phyloP scores from a whole-genome alignment of 257 asterid genomes.

The Jasminum sambac region DNA sequence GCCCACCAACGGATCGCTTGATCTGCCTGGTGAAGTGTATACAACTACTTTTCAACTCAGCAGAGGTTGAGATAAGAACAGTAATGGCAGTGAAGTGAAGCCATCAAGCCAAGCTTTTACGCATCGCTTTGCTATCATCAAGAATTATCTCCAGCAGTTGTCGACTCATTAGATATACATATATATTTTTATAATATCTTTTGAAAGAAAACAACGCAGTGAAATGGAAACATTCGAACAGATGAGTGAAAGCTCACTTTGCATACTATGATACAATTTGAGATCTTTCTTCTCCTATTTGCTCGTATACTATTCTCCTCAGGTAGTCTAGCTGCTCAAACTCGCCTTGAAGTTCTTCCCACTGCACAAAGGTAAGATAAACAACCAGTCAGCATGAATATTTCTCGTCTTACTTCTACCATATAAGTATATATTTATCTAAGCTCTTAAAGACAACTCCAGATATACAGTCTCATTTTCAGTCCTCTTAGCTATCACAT shows the following conservation, averaged over 20 bases:
- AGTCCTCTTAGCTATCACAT: background rate
- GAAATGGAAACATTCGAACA: background rate
- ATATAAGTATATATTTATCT: background rate
- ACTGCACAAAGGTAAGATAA: conserved; percentile 49
- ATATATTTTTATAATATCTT: background rate
- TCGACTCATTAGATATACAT: too few relatives aligned
- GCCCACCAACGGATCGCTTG: too few relatives aligned
- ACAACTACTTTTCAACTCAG: too few relatives aligned
- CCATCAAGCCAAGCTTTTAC: too few relatives aligned
- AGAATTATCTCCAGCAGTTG: too few relatives aligned
- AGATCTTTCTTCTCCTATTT: conserved; percentile 29
- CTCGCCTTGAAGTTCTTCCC: conserved; percentile 91
- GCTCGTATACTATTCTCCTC: conserved; percentile 48
- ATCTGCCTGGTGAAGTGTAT: too few relatives aligned
- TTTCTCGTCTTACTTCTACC: background rate
- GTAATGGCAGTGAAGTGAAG: too few relatives aligned
- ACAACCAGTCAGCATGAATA: background rate
- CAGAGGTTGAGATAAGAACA: too few relatives aligned
- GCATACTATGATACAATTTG: background rate
- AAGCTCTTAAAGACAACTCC: background rate
- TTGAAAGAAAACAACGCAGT: background rate
- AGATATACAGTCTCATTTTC: background rate
- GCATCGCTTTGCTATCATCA: too few relatives aligned
- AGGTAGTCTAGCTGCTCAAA: conserved; percentile 84
- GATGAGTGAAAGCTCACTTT: background rate